Evolutionary conservation across 352 stramenopile genomes (phyloP), one percentile per base, ranked within the genome.

Genomic region (Globisporangium yorkense): DNA sequence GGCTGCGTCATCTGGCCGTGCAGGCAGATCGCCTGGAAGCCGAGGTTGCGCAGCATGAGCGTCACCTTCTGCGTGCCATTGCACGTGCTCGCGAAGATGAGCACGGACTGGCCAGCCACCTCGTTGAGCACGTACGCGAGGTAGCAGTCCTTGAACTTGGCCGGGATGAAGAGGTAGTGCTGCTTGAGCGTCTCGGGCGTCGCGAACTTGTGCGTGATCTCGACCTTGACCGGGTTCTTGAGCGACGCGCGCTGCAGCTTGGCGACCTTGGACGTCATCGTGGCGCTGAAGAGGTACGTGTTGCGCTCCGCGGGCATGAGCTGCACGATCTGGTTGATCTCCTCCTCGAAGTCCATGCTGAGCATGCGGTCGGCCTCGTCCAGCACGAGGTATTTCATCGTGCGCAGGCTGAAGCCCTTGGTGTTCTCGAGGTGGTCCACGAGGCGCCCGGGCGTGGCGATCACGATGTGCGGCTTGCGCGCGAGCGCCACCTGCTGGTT

Each of bases 71-170:
- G 90, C 1, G 98, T 97, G 68, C 96, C 97, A 59, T 98, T 97
- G 77, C 96, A 99, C 51, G 97, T 99, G 31, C 94, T 96, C 27
- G 95, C 92, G 69, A 99, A 99, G 31, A 99, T 97, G 35, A 99
- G 84, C 55, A 98, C 97, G 4, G 83, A 98, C 75, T 99, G 93
- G 2, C 96, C 96, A 5, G 92, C 90, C 66, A 99, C 92, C 72
- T 99, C 96, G 72, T 99, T 98, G 12, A 99, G 87, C 37, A 99
- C 67, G 70, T 98, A 99, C 12, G 96, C 94, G 45, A 99, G 80
- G 72, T 99, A 99, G 68, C 90, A 98, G 74, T 99, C 97, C 86
- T 99, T 99, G 85, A 98, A 99, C 68, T 99, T 99, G 44, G 97
- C 97, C 16, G 97, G 97, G 53, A 99, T 98, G 75, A 99, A 99